Base-by-base conservation (phyloP, 352 stramenopile genomes). In the Phytophthora pini region DNA sequence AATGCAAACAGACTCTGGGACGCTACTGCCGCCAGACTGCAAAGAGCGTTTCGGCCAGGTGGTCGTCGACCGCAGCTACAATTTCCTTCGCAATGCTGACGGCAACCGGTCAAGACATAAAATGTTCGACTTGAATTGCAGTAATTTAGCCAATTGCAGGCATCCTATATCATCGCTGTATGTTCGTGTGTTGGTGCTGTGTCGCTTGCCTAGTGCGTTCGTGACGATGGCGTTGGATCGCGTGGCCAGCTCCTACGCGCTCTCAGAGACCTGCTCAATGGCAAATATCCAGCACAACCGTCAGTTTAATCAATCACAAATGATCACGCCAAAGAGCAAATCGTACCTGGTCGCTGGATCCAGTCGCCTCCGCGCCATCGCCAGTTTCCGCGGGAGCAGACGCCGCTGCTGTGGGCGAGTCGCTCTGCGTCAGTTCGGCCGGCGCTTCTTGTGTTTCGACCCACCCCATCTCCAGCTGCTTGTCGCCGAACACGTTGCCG, bases 371-470 rank as follows among this genome's bases (percentile, higher is more conserved):
- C 7, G 39, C 39, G 38, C 31, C 55, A 31, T 49, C 24, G 32
- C 24, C 65, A 27, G 45, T n/a, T 22, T 48, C 38, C 26, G 29
- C 32, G 3, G 8, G 50, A 59, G 66, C 53, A 61, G 65, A 43
- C 31, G 38, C 24, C 44, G 54, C 69, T 60, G 60, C 40, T 44
- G 52, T 57, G 9, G 40, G 48, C 17, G 56, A 71, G 17, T 78
- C 49, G 43, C 57, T 74, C 62, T 59, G 63, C 24, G 68, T 72
- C 26, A 92, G 36, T 46, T 74, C 70, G 15, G 72, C 67, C 0
- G 84, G 84, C 34, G 82, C 84, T 32, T 90, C 74, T 34, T 87
- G 69, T 7, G 77, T 59, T 56, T 92, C 83, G 11, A 86, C 80
- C 83, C 83, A 94, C 29, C 47, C 60, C 68, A 94, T 74, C 54